Conservation (phyloP, 78 protist species). For the Cavenderia fasciculata region DNA sequence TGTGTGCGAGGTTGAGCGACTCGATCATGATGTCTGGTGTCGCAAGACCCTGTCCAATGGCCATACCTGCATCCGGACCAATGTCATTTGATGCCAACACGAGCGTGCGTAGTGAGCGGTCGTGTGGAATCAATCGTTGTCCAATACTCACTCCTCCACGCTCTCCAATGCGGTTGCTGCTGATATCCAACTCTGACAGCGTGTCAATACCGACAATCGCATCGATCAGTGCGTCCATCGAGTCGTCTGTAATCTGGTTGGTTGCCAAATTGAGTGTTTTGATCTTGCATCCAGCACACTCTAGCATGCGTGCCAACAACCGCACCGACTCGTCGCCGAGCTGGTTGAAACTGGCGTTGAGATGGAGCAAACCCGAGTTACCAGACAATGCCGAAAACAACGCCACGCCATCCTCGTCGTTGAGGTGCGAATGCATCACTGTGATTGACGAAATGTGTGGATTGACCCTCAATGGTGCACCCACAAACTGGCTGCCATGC, state of each 20-base stretch:
- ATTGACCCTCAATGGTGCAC: background rate
- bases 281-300: background rate
- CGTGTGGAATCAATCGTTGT: background rate
- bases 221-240: background rate
- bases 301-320: background rate
- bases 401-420: background rate
- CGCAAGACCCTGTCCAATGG: background rate
- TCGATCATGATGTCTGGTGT: background rate
- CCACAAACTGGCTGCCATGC: background rate
- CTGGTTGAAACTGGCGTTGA: slow-evolving; percentile 10
- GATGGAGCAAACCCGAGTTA: background rate
- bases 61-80: background rate
- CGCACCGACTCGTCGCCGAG: background rate
- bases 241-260: slow-evolving; percentile 6
- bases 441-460: background rate
- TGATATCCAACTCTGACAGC: background rate
- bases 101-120: background rate
- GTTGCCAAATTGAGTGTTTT: background rate
- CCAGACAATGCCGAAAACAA: background rate
- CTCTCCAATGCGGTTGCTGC: background rate
- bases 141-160: slow-evolving; percentile 13
- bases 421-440: slow-evolving; percentile 11
- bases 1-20: background rate
- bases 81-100: background rate
- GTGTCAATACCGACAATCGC: background rate